Base-by-base conservation (phyloP, 495 filamentous ascomycete species). In the Trichocladium antarcticum region DNA sequence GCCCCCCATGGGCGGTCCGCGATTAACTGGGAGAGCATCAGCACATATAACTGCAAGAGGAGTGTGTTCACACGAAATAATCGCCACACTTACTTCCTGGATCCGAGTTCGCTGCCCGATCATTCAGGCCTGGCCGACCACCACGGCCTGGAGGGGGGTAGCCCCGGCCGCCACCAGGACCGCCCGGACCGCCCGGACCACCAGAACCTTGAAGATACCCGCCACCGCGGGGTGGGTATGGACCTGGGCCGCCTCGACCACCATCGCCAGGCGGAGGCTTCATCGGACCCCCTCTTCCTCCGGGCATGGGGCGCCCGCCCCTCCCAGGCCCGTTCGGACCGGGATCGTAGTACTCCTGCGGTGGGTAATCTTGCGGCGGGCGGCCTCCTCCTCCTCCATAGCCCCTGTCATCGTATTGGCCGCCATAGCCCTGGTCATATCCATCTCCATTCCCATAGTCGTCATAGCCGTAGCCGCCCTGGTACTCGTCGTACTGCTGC, bases 391-490 rank as follows among this genome's bases (percentile, higher is more conserved):
- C 61, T 35, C 68, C 64, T 38, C 70, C 62, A 31, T 72, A 71
- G 50, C 71, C 67, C 50, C 73, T 72, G 51, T 76, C 68, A 31
- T 74, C 72, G 60, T 75, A 71, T 35, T 73, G 69, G 48, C 71
- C 63, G 14, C 68, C 66, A 43, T 75, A 71, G 15, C 71, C 66
- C 49, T 76, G 68, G 34, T 71, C 65, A 40, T 64, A 63, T 47
- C 70, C 73, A 45, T 46, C 42, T 5, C 49, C 42, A 11, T 51
- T 41, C 8, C 42, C 37, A 31, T 72, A 64, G 39, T 64, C 61
- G 6, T 72, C 75, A 47, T 77, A 74, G 20, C 72, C 76, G 48
- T 78, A 73, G 45, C 70, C 73, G 44, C 74, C 68, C 19, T 68
- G 61, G 50, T 78, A 73, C 50, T 71, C 68, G 49, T 76, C 74